phyloP scores from a whole-genome alignment of 129 eudicot genomes.

The Centrapalus pauciflorus region DNA sequence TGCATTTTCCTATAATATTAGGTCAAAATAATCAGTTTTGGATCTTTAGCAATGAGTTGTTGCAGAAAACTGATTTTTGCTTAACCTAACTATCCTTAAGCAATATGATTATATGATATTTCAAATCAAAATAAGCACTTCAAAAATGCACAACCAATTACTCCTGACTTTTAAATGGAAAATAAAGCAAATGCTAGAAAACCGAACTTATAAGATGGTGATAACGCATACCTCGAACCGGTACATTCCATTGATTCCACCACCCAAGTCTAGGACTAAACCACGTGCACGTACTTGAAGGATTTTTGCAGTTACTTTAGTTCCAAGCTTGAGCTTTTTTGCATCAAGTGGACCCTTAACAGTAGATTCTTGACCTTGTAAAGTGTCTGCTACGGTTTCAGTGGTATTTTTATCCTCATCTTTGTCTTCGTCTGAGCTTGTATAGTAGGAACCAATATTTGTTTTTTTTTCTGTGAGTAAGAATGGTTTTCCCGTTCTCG shows the following conservation, averaged over 20 bases:
- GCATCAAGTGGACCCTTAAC: conserved; percentile 36
- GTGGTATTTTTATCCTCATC: neutral
- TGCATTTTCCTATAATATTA: too few relatives aligned
- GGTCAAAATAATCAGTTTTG: too few relatives aligned
- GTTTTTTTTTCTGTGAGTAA: conserved; percentile 23
- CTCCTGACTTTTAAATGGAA: too few relatives aligned
- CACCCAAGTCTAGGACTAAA: conserved; percentile 83
- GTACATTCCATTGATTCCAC: conserved; percentile 72
- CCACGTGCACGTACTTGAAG: conserved; percentile 83
- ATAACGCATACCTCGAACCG: conserved; percentile 64
- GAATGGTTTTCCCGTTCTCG: conserved; percentile 12
- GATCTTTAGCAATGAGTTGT: too few relatives aligned
- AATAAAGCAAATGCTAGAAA: neutral
- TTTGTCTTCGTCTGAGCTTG: neutral
- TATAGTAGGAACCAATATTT: neutral
- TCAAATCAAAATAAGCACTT: too few relatives aligned
- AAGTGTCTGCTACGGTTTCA: neutral
- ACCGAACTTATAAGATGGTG: neutral
- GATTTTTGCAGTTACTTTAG: conserved; percentile 55
- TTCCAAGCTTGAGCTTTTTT: conserved; percentile 66
- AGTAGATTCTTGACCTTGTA: conserved; percentile 13
- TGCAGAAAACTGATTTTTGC: too few relatives aligned
- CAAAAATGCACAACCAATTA: too few relatives aligned
- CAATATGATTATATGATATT: too few relatives aligned
- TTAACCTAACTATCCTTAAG: too few relatives aligned